Base-by-base conservation (phyloP, 768 basidiomycete species). In the Panaeolus papilionaceus region DNA sequence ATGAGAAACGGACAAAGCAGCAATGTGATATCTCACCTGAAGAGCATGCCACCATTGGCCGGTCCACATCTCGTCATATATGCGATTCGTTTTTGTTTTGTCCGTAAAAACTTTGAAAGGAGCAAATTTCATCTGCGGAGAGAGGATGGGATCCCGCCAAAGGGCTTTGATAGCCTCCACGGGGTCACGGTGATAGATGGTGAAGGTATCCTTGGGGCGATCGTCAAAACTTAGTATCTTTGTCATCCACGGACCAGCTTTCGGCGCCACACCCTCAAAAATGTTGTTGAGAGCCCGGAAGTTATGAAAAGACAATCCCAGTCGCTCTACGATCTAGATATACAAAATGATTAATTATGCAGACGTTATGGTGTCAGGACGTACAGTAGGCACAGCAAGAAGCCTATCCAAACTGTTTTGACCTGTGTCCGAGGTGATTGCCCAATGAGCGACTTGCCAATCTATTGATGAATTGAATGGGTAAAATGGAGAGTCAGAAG, bases 391-490 rank as follows among this genome's bases (percentile, higher is more conserved):
- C 62, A 77, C 74, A 0, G 64, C 38, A 0, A 77, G 65, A 8
- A 78, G 62, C 0, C 72, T 39, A 58, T 79, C 71, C 61, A 78
- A 71, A 0, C 75, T 68, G n/a, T 72, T 77, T 28, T 77, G 71
- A 0, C 77, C 72, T 5, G 69, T 64, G 1, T 71, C 69, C 23
- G 77, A 73, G 20, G 75, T 73, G 0, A 77, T 61, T 2, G 73
- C 75, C 78, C 78, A 79, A 11, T 71, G 66, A 0, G 74, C 76
- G 14, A 78, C 66, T 37, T 61, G 26, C 75, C 76, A 79, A 54
- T 79, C 76, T 28, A 77, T 28, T 9, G 75, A 69, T 3, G 73
- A 75, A 1, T 64, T 63, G 38, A 79, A 77, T 0, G 78, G 78
- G 61, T 67, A 68, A 8, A 64, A 68, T 40, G 14, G 40, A 23